Base-by-base conservation (phyloP, 176 grass and related monocot genomes). In the Aegilops tauschii region DNA sequence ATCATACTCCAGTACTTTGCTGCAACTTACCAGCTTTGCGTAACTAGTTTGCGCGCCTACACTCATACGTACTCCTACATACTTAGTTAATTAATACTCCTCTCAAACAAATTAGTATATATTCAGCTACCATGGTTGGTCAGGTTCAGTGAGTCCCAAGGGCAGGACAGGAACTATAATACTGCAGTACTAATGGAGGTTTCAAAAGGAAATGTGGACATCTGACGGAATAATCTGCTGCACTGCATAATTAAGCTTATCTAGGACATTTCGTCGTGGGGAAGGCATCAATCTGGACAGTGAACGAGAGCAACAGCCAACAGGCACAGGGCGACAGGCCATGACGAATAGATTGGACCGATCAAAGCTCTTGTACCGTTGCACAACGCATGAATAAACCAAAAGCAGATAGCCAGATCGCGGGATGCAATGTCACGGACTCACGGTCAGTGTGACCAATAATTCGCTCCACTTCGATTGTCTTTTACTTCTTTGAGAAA, bases 201-300 rank as follows among this genome's bases (percentile, higher is more conserved):
- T 69, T 36, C 42, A 30, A 39, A 31, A n/a, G 64, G 37, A 52
- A 28, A 86, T 63, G 78, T 78, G 71, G 71, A 86, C 78, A 78
- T 82, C 78, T 64, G 79, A 79, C 73, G 65, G 84, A 77, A 83
- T 90, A 86, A 65, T 82, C 84, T 86, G 79, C 29, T 56, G 14
- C 63, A 50, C 21, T 23, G 3, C 9, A 79, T 77, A 70, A 27
- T 32, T 75, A 73, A 74, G 44, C 68, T 85, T 90, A 86, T 86
- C 64, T 64, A 52, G 12, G 73, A 86, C 56, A 71, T 78, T 6
- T 72, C 80, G 73, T 83, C 45, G 73, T 42, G 73, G 65, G 79
- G 47, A 72, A 82, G 84, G 79, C 21, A 72, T 64, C 40, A 29
- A 82, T 82, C 65, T 37, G 82, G 79, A 9, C 42, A 40, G 56